A percentile compares a stretch with the other conserved stretches of the same genome.
Conservation (phyloP, 768 basidiomycete species). For the Sarcomyxa edulis region DNA sequence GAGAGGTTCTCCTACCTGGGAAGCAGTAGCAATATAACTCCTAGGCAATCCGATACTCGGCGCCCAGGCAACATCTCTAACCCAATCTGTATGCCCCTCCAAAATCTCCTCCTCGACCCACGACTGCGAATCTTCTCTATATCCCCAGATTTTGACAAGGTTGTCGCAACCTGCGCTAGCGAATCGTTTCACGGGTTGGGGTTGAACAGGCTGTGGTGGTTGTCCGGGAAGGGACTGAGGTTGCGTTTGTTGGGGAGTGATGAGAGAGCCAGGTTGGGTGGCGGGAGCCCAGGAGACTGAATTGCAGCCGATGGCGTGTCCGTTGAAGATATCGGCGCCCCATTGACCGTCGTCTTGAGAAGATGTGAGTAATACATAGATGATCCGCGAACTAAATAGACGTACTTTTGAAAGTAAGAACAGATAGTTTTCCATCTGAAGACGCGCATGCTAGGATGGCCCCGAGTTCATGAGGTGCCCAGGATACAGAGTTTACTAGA, state of each 20-base stretch:
- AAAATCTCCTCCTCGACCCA: slow-evolving; percentile 91
- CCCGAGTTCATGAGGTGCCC: slow-evolving; percentile 98
- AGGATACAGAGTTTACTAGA: slow-evolving; percentile 92
- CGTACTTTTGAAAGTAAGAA: slow-evolving; percentile 93
- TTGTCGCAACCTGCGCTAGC: slow-evolving; percentile 97
- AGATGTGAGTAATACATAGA: not conserved
- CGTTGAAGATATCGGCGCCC: slow-evolving; percentile 92
- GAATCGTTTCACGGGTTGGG: slow-evolving; percentile 80
- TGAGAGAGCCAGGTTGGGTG: slow-evolving; percentile 78
- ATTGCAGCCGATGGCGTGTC: slow-evolving; percentile 94
- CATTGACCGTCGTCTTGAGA: slow-evolving; percentile 88
- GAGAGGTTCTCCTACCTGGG: slow-evolving; percentile 28
- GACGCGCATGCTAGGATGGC: slow-evolving; percentile 96
- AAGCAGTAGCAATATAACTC: slow-evolving; percentile 93
- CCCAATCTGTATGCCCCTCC: slow-evolving; percentile 95
- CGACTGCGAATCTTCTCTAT: slow-evolving; percentile 78
- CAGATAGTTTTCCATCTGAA: slow-evolving; percentile 95
- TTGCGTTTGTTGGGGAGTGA: slow-evolving; percentile 58
- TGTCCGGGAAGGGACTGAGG: slow-evolving; percentile 44
- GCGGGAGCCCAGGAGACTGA: slow-evolving; percentile 98
- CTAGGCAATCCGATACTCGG: slow-evolving; percentile 94
- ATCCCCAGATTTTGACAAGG: slow-evolving; percentile 91
- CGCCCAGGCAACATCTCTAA: slow-evolving; percentile 98
- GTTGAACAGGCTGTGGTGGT: slow-evolving; percentile 28
- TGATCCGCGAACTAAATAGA: too few relatives aligned